phyloP scores from a whole-genome alignment of 2,329 filamentous ascomycete species.

The Aspergillus hiratsukae region DNA sequence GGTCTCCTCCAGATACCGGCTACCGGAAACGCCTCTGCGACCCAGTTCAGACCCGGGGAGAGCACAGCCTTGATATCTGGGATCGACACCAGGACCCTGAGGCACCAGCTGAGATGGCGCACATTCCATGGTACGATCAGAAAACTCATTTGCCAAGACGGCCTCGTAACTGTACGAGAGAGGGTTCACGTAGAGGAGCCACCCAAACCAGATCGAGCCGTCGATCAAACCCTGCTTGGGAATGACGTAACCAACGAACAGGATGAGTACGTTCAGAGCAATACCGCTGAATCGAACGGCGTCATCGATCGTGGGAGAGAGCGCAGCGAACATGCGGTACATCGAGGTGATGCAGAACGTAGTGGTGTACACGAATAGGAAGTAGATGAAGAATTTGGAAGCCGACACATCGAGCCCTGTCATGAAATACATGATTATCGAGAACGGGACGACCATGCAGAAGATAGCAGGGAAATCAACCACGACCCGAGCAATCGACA shows the following conservation, averaged over 20 bases:
- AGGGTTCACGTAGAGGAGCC: slow-evolving; percentile 55
- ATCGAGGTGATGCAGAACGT: slow-evolving; percentile 60
- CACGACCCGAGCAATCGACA: slow-evolving; percentile 57
- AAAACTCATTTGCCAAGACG: slow-evolving; percentile 64
- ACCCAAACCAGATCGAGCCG: slow-evolving; percentile 63
- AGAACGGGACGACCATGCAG: slow-evolving; percentile 56
- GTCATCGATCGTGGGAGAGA: slow-evolving; percentile 62
- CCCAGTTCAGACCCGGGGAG: slow-evolving; percentile 55
- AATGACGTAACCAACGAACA: slow-evolving; percentile 66
- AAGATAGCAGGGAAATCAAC: slow-evolving; percentile 60
- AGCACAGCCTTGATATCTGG: slow-evolving; percentile 59
- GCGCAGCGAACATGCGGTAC: slow-evolving; percentile 62
- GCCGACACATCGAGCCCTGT: slow-evolving; percentile 53
- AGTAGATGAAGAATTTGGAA: slow-evolving; percentile 63
- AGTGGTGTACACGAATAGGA: slow-evolving; percentile 60
- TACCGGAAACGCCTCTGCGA: slow-evolving; percentile 48
- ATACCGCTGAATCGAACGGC: slow-evolving; percentile 62
- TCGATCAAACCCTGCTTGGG: slow-evolving; percentile 56
- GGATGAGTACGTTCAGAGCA: slow-evolving; percentile 55
- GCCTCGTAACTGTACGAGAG: slow-evolving; percentile 62
- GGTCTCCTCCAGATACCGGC: slow-evolving; percentile 50
- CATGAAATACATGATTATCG: slow-evolving; percentile 64
- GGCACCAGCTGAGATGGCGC: slow-evolving; percentile 57
- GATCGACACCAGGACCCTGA: slow-evolving; percentile 51
- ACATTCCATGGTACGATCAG: slow-evolving; percentile 55